Evolutionary conservation across 169 alveolate species (phyloP).

Genomic region (Theileria sp.): DNA sequence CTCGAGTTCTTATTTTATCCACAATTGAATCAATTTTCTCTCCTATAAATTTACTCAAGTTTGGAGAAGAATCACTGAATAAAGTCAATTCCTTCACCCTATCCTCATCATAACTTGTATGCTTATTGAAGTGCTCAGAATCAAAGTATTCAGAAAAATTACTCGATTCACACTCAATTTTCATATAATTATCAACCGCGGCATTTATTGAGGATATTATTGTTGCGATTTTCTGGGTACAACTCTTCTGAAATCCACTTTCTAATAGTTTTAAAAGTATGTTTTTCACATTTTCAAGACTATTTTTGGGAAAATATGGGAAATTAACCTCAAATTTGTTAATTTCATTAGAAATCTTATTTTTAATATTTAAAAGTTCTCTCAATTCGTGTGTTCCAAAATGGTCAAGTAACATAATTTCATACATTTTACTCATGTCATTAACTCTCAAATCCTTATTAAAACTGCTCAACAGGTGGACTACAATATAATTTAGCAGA

Average conservation of each 20-base stretch:
- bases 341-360: not conserved
- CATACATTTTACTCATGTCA: not conserved
- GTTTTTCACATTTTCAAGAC: not conserved
- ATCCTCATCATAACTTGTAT: not conserved
- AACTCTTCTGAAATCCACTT: not conserved
- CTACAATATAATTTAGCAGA: not conserved
- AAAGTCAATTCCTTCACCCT: not conserved
- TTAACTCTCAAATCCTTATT: not conserved
- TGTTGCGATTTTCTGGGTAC: not conserved
- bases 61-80: not conserved
- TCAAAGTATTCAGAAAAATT: conserved; percentile 14
- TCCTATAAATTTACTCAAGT: not conserved
- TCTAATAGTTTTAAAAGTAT: not conserved
- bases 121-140: not conserved
- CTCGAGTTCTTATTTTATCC: not conserved
- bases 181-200: not conserved
- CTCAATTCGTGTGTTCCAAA: not conserved
- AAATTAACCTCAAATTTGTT: not conserved
- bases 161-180: not conserved
- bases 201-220: not conserved
- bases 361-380: not conserved
- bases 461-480: not conserved
- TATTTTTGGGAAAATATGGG: not conserved
- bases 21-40: not conserved
- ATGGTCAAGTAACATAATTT: not conserved